phyloP scores from a whole-genome alignment of 2,329 filamentous ascomycete genomes.

The Bertia moriformis region DNA sequence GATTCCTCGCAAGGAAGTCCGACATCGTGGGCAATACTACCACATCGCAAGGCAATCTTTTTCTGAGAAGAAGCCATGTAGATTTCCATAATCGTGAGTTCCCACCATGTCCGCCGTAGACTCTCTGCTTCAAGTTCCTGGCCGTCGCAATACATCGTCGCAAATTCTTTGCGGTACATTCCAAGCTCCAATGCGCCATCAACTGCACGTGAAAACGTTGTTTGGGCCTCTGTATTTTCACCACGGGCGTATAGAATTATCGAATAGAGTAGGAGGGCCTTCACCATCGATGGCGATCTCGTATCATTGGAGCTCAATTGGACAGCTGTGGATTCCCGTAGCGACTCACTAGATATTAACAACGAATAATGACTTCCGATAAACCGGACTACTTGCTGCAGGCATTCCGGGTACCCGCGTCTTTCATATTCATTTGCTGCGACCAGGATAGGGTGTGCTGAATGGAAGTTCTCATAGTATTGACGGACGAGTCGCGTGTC shows the following conservation, averaged over 20 bases:
- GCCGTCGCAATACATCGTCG: neutral
- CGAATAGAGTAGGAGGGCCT: neutral
- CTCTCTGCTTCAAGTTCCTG: neutral
- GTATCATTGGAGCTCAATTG: neutral
- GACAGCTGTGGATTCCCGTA: neutral
- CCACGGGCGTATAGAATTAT: neutral
- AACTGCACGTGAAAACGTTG: neutral
- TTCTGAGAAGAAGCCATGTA: neutral
- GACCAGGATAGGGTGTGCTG: neutral
- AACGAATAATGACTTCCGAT: neutral
- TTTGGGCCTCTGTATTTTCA: neutral
- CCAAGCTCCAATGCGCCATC: neutral
- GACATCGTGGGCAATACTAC: neutral
- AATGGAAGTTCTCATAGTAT: conserved; percentile 1
- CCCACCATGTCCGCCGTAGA: neutral
- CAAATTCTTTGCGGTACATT: neutral
- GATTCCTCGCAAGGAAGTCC: neutral
- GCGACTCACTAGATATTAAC: neutral
- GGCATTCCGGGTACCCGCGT: neutral
- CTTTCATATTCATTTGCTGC: neutral
- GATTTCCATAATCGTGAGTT: neutral
- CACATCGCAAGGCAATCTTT: neutral
- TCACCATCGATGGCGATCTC: neutral
- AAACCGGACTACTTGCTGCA: neutral
- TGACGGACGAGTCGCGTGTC: neutral